Percentiles rank a stretch among this genome's conserved stretches.
Evolutionary conservation across 2,329 filamentous ascomycete species (phyloP).

Genomic region (Trichophyton simii): DNA sequence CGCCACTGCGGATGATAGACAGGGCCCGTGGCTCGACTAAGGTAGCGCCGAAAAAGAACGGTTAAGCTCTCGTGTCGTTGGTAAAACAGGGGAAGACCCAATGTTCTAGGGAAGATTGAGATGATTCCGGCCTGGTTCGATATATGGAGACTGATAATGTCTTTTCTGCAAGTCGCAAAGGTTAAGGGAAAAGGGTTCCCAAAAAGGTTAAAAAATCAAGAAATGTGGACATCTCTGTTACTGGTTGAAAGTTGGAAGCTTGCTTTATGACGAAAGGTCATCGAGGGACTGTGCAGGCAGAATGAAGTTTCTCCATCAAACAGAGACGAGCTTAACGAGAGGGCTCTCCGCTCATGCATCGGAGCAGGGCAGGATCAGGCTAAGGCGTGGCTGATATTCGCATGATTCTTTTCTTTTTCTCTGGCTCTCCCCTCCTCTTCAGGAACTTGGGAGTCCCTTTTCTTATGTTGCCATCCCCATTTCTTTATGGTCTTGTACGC

Average conservation of each 20-base stretch:
- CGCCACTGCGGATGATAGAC: slow-evolving; percentile 3
- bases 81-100: slow-evolving; percentile 2
- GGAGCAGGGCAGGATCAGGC: not conserved
- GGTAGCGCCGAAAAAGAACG: not conserved
- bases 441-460: not conserved
- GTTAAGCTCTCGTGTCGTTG: slow-evolving; percentile 2
- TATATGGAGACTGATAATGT: not conserved
- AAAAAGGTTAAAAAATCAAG: not conserved
- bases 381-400: slow-evolving; percentile 3
- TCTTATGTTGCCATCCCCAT: not conserved
- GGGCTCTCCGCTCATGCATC: slow-evolving; percentile 1
- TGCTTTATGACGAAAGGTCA: not conserved
- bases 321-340: not conserved
- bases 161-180: not conserved
- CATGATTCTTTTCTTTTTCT: not conserved
- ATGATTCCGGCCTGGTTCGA: not conserved
- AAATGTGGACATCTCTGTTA: not conserved
- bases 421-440: not conserved
- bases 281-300: not conserved
- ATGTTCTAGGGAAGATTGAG: not conserved
- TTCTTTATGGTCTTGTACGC: not conserved
- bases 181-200: not conserved
- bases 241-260: not conserved
- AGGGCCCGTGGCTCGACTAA: slow-evolving; percentile 4
- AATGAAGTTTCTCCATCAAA: not conserved